A percentile compares a stretch with the other conserved stretches of the same genome.
phyloP scores from a whole-genome alignment of 2,329 filamentous ascomycete species.

The Sporothrix sp. region DNA sequence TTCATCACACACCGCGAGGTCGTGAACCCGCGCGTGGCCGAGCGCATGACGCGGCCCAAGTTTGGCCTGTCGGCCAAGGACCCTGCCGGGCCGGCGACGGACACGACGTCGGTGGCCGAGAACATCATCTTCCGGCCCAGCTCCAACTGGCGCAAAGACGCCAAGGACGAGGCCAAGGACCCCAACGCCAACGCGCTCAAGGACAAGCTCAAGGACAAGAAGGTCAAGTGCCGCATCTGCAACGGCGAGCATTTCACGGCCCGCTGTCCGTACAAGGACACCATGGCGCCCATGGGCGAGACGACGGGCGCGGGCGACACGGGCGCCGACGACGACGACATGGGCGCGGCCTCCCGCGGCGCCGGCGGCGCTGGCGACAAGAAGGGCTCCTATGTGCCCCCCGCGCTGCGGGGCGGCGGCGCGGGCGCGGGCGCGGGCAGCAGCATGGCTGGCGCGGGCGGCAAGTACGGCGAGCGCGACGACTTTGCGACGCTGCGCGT shows the following conservation, averaged over 20 bases:
- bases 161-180: constrained; percentile 66
- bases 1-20: constrained; percentile 84
- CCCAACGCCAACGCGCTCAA: constrained; percentile 65
- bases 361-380: constrained; percentile 54
- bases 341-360: constrained; percentile 30
- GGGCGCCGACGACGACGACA: constrained; percentile 44
- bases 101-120: constrained; percentile 84
- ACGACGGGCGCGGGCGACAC: constrained; percentile 44
- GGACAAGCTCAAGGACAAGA: constrained; percentile 91
- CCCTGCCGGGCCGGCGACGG: constrained; percentile 66
- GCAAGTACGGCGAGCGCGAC: constrained; percentile 88
- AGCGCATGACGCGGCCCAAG: constrained; percentile 87
- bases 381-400: constrained; percentile 84
- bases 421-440: constrained; percentile 47
- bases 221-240: constrained; percentile 99
- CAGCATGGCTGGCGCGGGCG: constrained; percentile 51
- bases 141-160: constrained; percentile 86
- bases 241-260: constrained; percentile 98
- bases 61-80: constrained; percentile 88
- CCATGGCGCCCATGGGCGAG: constrained; percentile 81
- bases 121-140: constrained; percentile 96
- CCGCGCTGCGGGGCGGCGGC: constrained; percentile 81
- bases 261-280: constrained; percentile 98
- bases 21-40: constrained; percentile 93
- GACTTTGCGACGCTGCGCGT: constrained; percentile 93